Percentiles rank a stretch among this genome's conserved stretches.
phyloP scores from a whole-genome alignment of 23 red algal species.

The Gracilaria caudata region DNA sequence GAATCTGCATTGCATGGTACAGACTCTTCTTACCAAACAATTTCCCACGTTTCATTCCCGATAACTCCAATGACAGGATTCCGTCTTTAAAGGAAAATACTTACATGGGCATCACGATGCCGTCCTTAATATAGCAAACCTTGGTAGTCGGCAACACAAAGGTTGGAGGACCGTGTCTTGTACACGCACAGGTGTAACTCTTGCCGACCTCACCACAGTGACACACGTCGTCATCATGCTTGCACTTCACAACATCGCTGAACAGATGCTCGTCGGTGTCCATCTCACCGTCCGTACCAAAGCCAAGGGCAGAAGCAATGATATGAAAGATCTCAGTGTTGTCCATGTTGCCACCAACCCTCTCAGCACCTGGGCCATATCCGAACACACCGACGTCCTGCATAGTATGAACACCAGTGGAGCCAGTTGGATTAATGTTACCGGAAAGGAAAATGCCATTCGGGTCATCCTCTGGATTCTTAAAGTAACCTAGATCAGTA shows the following conservation, averaged over 20 bases:
- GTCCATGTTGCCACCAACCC: conserved; percentile 39
- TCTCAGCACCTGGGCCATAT: conserved; percentile 49
- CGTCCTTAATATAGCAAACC: conserved; percentile 11
- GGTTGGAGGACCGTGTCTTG: neutral
- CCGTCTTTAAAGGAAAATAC: neutral
- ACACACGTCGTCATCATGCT: conserved; percentile 20
- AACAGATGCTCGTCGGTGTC: conserved; percentile 27
- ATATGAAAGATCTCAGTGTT: conserved; percentile 65
- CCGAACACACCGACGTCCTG: conserved; percentile 63
- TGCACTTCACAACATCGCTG: conserved; percentile 50
- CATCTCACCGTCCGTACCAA: conserved; percentile 61
- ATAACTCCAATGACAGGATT: too few relatives aligned
- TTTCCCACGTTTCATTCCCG: too few relatives aligned
- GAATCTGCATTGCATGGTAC: too few relatives aligned
- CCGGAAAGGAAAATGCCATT: conserved; percentile 57
- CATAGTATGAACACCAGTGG: conserved; percentile 66
- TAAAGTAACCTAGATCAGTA: conserved; percentile 9
- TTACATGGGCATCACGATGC: conserved; percentile 18
- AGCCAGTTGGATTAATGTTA: conserved; percentile 28
- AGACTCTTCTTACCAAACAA: too few relatives aligned
- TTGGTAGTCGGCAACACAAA: conserved; percentile 23
- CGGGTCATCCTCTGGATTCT: conserved; percentile 50
- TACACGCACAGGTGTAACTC: conserved; percentile 2
- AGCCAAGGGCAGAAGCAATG: conserved; percentile 50
- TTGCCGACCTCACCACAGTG: conserved; percentile 15